A percentile compares a stretch with the other conserved stretches of the same genome.
These are phyloP conservation scores for Colletotrichum lentis DNA, from an alignment of 2,329 filamentous ascomycete species.

Conservation along the genomic window DNA sequence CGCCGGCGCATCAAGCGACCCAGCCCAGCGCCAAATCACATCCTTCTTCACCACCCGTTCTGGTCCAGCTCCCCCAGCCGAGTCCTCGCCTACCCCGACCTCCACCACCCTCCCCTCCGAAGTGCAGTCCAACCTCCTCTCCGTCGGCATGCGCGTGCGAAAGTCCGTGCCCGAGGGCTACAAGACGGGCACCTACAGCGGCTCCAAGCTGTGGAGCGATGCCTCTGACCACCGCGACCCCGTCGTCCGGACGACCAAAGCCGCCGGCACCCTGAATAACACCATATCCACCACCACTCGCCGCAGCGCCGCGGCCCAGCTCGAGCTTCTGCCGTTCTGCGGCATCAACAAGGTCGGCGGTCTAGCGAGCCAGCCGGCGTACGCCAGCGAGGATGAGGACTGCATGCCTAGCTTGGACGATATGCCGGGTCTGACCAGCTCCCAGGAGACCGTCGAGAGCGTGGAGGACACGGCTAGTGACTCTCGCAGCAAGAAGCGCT, in stretches of 20 bases:
- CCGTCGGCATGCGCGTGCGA: slow-evolving; percentile 91
- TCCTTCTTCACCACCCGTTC: slow-evolving; percentile 61
- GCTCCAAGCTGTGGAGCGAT: slow-evolving; percentile 62
- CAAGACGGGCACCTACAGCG: slow-evolving; percentile 71
- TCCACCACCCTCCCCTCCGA: slow-evolving; percentile 63
- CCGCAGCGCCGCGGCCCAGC: slow-evolving; percentile 47
- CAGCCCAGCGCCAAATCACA: slow-evolving; percentile 69
- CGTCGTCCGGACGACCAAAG: slow-evolving; percentile 39
- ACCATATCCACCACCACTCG: slow-evolving; percentile 39
- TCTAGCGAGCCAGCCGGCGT: slow-evolving; percentile 65
- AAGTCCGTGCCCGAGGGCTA: slow-evolving; percentile 95
- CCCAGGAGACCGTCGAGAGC: slow-evolving; percentile 62
- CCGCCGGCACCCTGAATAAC: slow-evolving; percentile 16
- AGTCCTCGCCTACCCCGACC: slow-evolving; percentile 45
- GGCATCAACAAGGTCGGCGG: slow-evolving; percentile 81
- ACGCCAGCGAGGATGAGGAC: slow-evolving; percentile 40
- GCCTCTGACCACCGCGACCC: slow-evolving; percentile 21
- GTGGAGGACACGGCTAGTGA: slow-evolving; percentile 40
- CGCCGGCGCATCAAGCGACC: slow-evolving; percentile 65
- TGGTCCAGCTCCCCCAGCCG: slow-evolving; percentile 38
- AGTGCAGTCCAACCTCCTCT: slow-evolving; percentile 84
- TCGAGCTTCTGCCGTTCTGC: slow-evolving; percentile 81
- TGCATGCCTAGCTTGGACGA: slow-evolving; percentile 49
- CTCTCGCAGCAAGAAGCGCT: slow-evolving; percentile 56
- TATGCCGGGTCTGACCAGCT: slow-evolving; percentile 61